These are phyloP conservation scores for Suhomyces atakaporum DNA, from an alignment of 1,139 yeast species.

Conservation along the genomic window DNA sequence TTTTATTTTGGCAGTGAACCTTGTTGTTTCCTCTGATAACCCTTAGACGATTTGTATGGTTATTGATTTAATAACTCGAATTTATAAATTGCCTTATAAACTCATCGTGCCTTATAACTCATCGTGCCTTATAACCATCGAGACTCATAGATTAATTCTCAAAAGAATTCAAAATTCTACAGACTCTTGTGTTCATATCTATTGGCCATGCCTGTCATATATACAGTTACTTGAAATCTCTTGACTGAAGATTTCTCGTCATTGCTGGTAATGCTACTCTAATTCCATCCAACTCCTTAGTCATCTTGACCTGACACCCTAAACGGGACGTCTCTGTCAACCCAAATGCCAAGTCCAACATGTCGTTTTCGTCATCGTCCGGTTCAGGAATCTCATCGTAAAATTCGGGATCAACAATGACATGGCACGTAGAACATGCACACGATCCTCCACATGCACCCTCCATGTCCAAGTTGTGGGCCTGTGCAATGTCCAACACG, in stretches of 20 bases:
- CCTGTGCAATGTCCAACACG: constrained; percentile 91
- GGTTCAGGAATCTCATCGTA: constrained; percentile 94
- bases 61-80: too few species aligned
- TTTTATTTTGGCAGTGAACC: too few species aligned
- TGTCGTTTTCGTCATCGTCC: constrained; percentile 95
- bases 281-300: constrained; percentile 86
- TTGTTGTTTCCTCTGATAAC: too few species aligned
- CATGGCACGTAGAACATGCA: constrained; percentile 97
- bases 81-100: too few species aligned
- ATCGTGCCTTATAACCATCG: too few species aligned
- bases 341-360: constrained; percentile 97
- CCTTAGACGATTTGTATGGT: too few species aligned
- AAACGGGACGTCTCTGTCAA: constrained; percentile 93
- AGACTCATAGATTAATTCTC: too few species aligned
- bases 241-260: constrained; percentile 87
- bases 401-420: constrained; percentile 91
- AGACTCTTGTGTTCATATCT: constrained; percentile 1
- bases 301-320: constrained; percentile 92
- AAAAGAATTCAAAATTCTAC: too few species aligned
- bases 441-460: constrained; percentile 99
- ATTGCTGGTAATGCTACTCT: constrained; percentile 97
- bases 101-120: too few species aligned
- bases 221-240: constrained; percentile 54
- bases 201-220: constrained; percentile 8
- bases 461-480: constrained; percentile 90